Evolutionary conservation across 2,329 filamentous ascomycete genomes (phyloP), one percentile per base, ranked within the genome.

Genomic region (Parastagonospora nodorum): DNA sequence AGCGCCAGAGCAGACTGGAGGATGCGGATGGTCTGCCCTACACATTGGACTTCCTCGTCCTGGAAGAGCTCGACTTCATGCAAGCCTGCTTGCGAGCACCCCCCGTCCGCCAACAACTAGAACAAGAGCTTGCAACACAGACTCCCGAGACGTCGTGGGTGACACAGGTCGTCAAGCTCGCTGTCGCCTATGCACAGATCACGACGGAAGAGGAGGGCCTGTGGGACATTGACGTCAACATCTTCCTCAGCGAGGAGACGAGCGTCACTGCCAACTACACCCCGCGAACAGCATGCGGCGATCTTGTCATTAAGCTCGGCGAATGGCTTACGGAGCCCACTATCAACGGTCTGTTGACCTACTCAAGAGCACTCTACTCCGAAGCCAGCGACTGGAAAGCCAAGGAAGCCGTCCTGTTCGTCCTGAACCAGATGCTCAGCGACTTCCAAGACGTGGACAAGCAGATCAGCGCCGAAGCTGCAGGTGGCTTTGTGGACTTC

Each of bases 191-290:
- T 74, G 88, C 92, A 10, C 90, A 93, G 59, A 95, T 99, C 63
- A 92, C 89, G 2, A 87, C 85, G 27, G 94, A 99, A 72, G 94
- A 97, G 68, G 91, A 97, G 75, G 91, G 90, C 7, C 77, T 99
- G 8, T 99, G 94, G 94, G 91, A 97, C 63, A 91, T 97, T 56
- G 94, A 99, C 73, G 89, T 95, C 61, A 97, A 96, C 51, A 83
- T 99, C 2, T 99, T 95, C 74, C 81, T 99, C 40, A 93, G 92
- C 1, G 94, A 99, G 74, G 93, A 97, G 76, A 93, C 91, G 2
- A 93, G 92, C 2, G 89, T 97, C 14, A 96, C 92, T 10, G 90
- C 92, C 29, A 97, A 97, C 73, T 99, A 97, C 76, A 97, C 94
- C 0, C 90, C 94, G 11, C 86, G 94, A 60, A 96, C 91, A 14